phyloP scores from a whole-genome alignment of 176 grass and related monocot genomes.

The Tuctoria greenei region DNA sequence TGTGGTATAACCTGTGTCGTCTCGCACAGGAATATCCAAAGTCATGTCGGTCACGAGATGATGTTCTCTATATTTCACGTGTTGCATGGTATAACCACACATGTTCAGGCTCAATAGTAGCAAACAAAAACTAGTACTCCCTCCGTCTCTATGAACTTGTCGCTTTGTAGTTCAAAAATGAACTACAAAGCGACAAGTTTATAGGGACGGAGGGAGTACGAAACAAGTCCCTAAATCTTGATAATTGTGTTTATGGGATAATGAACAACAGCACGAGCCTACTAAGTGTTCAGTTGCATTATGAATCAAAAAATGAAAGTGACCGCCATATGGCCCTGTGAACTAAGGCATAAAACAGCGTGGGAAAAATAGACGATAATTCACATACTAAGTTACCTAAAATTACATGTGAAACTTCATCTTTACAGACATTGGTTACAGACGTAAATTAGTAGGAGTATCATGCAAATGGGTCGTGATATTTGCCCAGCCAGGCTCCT shows the following conservation, averaged over 20 bases:
- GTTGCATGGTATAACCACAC: neutral
- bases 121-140: no score
- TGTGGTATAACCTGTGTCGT: no score
- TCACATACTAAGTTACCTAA: conserved; percentile 43
- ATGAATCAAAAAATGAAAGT: conserved; percentile 38
- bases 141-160: no score
- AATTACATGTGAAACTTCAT: conserved; percentile 36
- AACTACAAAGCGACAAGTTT: no score
- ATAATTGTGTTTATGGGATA: neutral
- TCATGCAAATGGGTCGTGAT: neutral
- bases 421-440: conserved; percentile 49
- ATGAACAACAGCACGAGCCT: conserved; percentile 8
- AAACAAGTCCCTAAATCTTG: neutral
- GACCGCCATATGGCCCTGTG: conserved; percentile 22
- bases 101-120: neutral
- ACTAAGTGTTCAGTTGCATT: conserved; percentile 27
- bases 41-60: neutral
- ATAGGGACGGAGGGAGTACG: no score
- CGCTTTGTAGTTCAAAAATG: no score
- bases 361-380: conserved; percentile 37
- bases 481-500: conserved; percentile 10
- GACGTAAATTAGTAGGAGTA: conserved; percentile 36
- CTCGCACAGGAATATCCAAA: neutral
- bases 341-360: conserved; percentile 31
- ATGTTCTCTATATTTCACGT: neutral